Base-by-base conservation (phyloP, 163 green algal species). In the Volvox carteri region DNA sequence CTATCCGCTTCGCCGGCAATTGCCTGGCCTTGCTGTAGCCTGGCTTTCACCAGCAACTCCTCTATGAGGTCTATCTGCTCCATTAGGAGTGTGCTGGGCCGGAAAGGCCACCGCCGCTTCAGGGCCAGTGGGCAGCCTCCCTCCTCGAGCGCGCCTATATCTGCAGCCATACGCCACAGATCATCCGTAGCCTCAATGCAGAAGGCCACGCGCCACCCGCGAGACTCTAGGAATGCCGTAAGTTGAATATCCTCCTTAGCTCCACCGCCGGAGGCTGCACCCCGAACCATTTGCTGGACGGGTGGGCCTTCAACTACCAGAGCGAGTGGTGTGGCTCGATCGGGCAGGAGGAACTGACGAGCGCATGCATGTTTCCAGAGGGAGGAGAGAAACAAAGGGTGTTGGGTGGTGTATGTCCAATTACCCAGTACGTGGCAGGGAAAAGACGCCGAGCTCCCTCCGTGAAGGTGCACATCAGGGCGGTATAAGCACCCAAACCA, bases 51-150 rank as follows among this genome's bases (percentile, higher is more conserved):
- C 33, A 93, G 74, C 28, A 76, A 16, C 33, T 48, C 33, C 81
- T 94, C 91, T 6, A 92, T 25, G 6, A 30, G 0, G 9, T 2
- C 70, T 19, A 88, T 35, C 48, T 84, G 52, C 30, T 76, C 42
- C 37, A 85, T 67, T 54, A 93, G 83, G n/a, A 93, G 78, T 35
- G 52, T 42, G 9, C 50, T 85, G 0, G 91, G 90, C 23, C 77
- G 41, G 68, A 94, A 94, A 37, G 91, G 48, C 50, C 88, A 93
- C 5, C 86, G 72, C 1, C 70, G 85, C 21, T 72, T 46, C 46
- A 93, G 75, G 50, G n/a, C 28, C 50, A 41, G 25, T 35, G 50
- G 11, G 39, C 58, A 48, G 1, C 56, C 67, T 19, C 58, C 74
- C 35, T 50, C 3, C 39, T 93, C 91, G 4, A 93, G 78, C 72